A percentile compares a stretch with the other conserved stretches of the same genome.
These are phyloP conservation scores for Pulveroboletus sp. DNA, from an alignment of 768 basidiomycete genomes.

Conservation along the genomic window DNA sequence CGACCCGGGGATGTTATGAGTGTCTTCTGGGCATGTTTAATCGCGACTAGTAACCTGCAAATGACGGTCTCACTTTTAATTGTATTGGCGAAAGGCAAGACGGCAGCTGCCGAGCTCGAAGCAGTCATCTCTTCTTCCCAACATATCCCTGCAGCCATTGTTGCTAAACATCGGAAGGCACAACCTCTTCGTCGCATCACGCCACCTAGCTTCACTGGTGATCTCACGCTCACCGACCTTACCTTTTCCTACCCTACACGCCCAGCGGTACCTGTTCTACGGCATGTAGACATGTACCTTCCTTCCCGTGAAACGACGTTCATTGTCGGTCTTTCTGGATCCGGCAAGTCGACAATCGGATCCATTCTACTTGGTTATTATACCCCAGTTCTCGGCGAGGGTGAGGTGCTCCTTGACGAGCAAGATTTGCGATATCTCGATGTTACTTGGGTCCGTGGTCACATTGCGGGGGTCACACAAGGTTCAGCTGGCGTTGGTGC, in stretches of 20 bases:
- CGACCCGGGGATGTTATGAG: constrained; percentile 81
- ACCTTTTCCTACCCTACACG: constrained; percentile 74
- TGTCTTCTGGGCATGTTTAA: constrained; percentile 97
- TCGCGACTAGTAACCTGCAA: constrained; percentile 84
- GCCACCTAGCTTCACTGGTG: constrained; percentile 63
- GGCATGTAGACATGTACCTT: constrained; percentile 59
- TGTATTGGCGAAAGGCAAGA: constrained; percentile 61
- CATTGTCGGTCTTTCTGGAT: constrained; percentile 75
- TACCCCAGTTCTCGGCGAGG: constrained; percentile 44
- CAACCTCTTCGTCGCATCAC: constrained; percentile 55
- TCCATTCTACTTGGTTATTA: constrained; percentile 72
- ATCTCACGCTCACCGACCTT: constrained; percentile 56
- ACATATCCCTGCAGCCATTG: constrained; percentile 30
- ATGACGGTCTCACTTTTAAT: constrained; percentile 82
- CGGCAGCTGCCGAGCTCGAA: constrained; percentile 26
- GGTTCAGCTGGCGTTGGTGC: constrained; percentile 47
- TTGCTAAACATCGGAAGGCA: constrained; percentile 10
- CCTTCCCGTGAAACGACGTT: constrained; percentile 72
- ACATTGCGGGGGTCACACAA: constrained; percentile 77
- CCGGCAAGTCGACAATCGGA: constrained; percentile 70
- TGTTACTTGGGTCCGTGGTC: constrained; percentile 55
- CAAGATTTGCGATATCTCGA: constrained; percentile 76
- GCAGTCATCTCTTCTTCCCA: constrained; percentile 29
- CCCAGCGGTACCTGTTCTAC: constrained; percentile 53
- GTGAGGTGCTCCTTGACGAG: constrained; percentile 75